Base-by-base conservation (phyloP, 495 filamentous ascomycete species). In the Trypethelium eluteriae region DNA sequence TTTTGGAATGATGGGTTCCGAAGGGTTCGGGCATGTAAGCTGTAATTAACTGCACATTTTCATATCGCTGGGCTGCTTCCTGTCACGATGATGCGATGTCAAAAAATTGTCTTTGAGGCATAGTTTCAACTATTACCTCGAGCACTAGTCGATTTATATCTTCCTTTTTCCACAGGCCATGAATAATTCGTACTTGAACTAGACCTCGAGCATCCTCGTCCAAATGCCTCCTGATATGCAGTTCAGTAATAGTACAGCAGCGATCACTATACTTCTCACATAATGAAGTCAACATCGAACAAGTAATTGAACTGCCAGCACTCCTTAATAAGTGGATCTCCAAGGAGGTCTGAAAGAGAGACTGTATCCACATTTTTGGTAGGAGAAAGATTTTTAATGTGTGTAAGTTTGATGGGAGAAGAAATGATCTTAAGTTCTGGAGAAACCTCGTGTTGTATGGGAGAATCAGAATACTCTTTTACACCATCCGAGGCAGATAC, bases 221-320 rank as follows among this genome's bases (percentile, higher is more conserved):
- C 68, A 96, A 88, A 10, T 83, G 65, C 9, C 62, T 66, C 73
- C 76, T 78, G 59, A 5, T 18, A 25, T 10, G 11, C 65, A 14
- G 79, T 16, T 82, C 76, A 16, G 16, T 12, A 50, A 38, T 47
- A 50, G 7, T 62, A 2, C 18, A 49, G n/a, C 16, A 50, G 12
- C 14, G 36, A 41, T 5, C 14, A 6, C 53, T 34, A 4, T 32
- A 7, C 25, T 14, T 59, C 53, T 46, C 18, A 78, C 84, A 89
- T 85, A 14, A 88, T 63, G 72, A 92, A 96, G 66, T 91, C 84
- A 35, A 96, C 78, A 77, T 96, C 88, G 72, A 93, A 87, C 2
- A 93, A 78, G 71, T 87, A 96, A 71, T 96, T 96, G 76, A 96
- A 96, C 47, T 91, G 83, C 92, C 92, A 96, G 70, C 88, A 90